Evolutionary conservation across 192 early-diverging fungal species (phyloP), one percentile per base, ranked within the genome.

Genomic region (Mortierella hygrophila): DNA sequence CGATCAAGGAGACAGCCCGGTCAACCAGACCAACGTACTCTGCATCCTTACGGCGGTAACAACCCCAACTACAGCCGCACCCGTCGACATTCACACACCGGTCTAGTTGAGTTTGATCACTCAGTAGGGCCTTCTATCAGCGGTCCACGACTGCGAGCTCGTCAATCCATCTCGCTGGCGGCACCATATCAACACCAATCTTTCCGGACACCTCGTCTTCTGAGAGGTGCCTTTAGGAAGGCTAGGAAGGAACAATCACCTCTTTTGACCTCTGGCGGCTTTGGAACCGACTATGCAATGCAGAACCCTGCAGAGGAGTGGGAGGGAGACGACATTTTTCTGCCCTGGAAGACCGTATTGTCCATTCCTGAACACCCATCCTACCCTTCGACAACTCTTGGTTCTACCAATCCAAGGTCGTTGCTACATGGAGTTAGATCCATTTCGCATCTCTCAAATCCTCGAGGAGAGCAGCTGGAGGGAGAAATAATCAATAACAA

Each of bases 211-310:
- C 75, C 78, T 13, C 77, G 78, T 0, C 49, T 57, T 10, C 38
- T 85, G 29, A 68, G 83, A 72, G n/a, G 74, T 5, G 83, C 78
- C 7, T 69, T 85, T 44, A 70, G 78, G 78, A 79, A 79, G 72
- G 72, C 72, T 1, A 75, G 83, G 57, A 85, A 79, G 63, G 83
- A 85, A 4, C 77, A 85, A 41, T 85, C 83, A 6, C 83, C 83
- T 0, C 69, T 85, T 11, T 57, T 85, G 78, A 85, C 83, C 20
- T 85, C 83, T 29, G 68, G 75, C 18, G 80, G 83, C 32, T 85
- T 85, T 70, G 78, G 83, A 21, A 57, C 83, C 2, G 74, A 76
- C 21, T 80, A 80, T 68, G 32, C n/a, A 9, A 29, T 32, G 35
- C 42, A 68, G 13, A 21, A 40, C 9, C 35, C 70, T 8, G 20